A percentile compares a stretch with the other conserved stretches of the same genome.
phyloP scores from a whole-genome alignment of 805 yeast species.

The Kuraishia molischiana region DNA sequence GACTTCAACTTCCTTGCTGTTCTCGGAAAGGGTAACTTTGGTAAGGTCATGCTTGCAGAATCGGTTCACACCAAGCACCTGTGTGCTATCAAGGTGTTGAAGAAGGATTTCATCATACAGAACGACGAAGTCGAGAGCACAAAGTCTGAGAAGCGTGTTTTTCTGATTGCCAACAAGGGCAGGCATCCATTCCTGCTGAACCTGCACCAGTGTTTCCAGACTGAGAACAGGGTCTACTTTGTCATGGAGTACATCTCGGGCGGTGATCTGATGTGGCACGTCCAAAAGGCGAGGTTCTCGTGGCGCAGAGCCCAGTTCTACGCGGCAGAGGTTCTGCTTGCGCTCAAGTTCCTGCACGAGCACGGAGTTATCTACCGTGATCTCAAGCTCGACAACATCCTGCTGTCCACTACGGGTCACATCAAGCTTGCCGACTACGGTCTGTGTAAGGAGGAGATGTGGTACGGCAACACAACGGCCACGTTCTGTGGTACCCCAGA shows the following conservation, averaged over 20 bases:
- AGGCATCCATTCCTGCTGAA: constrained; percentile 90
- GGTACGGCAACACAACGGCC: constrained; percentile 66
- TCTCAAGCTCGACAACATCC: constrained; percentile 87
- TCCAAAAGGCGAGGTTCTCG: constrained; percentile 84
- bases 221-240: constrained; percentile 93
- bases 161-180: constrained; percentile 61
- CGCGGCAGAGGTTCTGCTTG: constrained; percentile 92
- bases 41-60: constrained; percentile 96
- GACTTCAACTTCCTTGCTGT: constrained; percentile 93
- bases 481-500: constrained; percentile 99
- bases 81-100: constrained; percentile 94
- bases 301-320: constrained; percentile 91
- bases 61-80: constrained; percentile 70
- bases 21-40: constrained; percentile 96
- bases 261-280: constrained; percentile 99
- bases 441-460: constrained; percentile 76
- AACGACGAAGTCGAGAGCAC: constrained; percentile 96
- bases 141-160: constrained; percentile 89
- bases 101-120: constrained; percentile 91
- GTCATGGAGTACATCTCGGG: constrained; percentile 98
- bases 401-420: constrained; percentile 85
- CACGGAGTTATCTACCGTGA: constrained; percentile 95
- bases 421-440: constrained; percentile 97
- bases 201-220: constrained; percentile 92
- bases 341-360: constrained; percentile 87